Percentiles rank a stretch among this genome's conserved stretches.
These are phyloP conservation scores for Pseudocercospora musae DNA, from an alignment of 2,329 filamentous ascomycete genomes.

Conservation along the genomic window DNA sequence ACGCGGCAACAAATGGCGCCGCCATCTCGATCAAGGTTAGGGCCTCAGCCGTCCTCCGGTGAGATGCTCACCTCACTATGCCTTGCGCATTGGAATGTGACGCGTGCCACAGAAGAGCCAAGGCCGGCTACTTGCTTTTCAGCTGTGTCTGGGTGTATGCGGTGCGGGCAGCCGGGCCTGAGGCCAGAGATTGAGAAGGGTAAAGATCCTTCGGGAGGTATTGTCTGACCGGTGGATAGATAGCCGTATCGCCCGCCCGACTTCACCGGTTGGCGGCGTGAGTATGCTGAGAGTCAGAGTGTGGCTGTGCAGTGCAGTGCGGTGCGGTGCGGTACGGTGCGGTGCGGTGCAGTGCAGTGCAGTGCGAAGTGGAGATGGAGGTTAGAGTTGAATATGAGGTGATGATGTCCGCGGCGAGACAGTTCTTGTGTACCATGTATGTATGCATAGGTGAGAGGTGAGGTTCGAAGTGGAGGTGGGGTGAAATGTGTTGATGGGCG, in stretches of 20 bases:
- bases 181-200: neutral
- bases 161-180: neutral
- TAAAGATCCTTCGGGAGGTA: neutral
- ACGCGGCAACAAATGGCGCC: neutral
- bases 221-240: neutral
- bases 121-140: neutral
- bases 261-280: neutral
- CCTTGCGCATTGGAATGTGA: neutral
- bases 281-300: neutral
- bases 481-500: neutral
- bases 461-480: neutral
- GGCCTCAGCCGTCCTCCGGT: constrained; percentile 3
- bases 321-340: too few relatives aligned
- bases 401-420: neutral
- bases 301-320: neutral
- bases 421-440: neutral
- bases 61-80: neutral
- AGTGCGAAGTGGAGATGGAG: neutral
- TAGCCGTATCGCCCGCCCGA: neutral
- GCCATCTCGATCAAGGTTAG: neutral
- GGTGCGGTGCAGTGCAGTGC: neutral
- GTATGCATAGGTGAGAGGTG: neutral
- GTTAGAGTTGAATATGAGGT: neutral
- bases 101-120: neutral
- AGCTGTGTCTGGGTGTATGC: neutral